Percentiles rank a stretch among this genome's conserved stretches.
phyloP scores from a whole-genome alignment of 2,329 filamentous ascomycete species.

The Diaporthe ilicicola region DNA sequence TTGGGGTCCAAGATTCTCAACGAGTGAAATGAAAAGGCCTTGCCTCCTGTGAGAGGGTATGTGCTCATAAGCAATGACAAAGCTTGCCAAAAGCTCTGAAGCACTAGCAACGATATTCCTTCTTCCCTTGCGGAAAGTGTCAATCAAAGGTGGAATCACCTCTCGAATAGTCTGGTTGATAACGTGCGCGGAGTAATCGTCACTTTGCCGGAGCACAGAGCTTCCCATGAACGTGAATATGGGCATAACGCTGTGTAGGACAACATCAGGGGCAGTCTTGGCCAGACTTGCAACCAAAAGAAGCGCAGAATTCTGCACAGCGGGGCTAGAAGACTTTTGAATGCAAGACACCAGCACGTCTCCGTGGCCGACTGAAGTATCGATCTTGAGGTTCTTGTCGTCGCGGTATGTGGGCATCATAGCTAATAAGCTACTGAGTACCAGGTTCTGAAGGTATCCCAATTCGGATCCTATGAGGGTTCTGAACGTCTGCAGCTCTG shows the following conservation, averaged over 20 bases:
- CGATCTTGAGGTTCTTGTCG: constrained; percentile 70
- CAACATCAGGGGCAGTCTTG: constrained; percentile 85
- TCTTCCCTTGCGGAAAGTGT: constrained; percentile 82
- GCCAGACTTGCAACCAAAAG: constrained; percentile 88
- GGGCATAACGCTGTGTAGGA: constrained; percentile 97
- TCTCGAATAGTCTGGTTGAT: constrained; percentile 94
- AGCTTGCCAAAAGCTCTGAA: constrained; percentile 91
- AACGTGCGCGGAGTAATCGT: constrained; percentile 96
- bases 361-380: constrained; percentile 81
- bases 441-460: constrained; percentile 87
- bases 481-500: constrained; percentile 86
- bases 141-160: constrained; percentile 90
- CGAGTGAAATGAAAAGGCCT: constrained; percentile 83
- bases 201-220: constrained; percentile 88
- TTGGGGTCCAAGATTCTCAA: constrained; percentile 82
- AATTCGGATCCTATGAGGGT: constrained; percentile 84
- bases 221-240: constrained; percentile 98
- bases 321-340: constrained; percentile 87
- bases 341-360: constrained; percentile 95
- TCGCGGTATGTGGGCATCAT: constrained; percentile 82
- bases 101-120: constrained; percentile 82
- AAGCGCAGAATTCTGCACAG: constrained; percentile 91
- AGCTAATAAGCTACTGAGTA: constrained; percentile 81
- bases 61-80: constrained; percentile 95
- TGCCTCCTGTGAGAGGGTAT: constrained; percentile 87